These are phyloP conservation scores for Dichomitus squalens DNA, from an alignment of 1,284 basidiomycete genomes.

Conservation along the genomic window DNA sequence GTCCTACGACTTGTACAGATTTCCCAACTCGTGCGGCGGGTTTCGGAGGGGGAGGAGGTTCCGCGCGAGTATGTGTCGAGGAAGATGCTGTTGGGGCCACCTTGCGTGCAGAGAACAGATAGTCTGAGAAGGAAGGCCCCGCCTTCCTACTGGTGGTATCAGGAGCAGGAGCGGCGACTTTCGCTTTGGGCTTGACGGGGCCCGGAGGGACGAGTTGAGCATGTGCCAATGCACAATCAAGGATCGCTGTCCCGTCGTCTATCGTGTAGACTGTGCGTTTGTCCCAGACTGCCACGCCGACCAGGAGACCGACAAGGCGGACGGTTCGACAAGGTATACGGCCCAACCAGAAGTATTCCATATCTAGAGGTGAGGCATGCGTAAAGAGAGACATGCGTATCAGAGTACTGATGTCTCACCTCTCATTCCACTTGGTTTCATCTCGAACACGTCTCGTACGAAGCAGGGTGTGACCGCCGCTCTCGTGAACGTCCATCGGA, in stretches of 20 bases:
- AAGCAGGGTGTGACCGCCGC: slow-evolving; percentile 66
- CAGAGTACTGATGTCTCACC: slow-evolving; percentile 31
- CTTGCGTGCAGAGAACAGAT: slow-evolving; percentile 8
- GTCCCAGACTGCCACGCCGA: slow-evolving; percentile 63
- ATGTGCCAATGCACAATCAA: slow-evolving; percentile 60
- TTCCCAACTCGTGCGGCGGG: slow-evolving; percentile 52
- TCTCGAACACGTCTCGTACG: slow-evolving; percentile 56
- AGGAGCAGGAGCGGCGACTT: neutral
- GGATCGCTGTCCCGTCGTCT: slow-evolving; percentile 71
- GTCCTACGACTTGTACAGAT: slow-evolving; percentile 51
- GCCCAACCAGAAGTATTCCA: slow-evolving; percentile 71
- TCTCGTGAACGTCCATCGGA: slow-evolving; percentile 63
- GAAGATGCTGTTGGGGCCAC: neutral
- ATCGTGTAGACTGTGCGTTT: slow-evolving; percentile 64
- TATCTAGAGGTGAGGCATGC: slow-evolving; percentile 14
- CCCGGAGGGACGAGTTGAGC: slow-evolving; percentile 15
- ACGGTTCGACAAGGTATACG: slow-evolving; percentile 70
- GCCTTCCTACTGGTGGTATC: neutral
- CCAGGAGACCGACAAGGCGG: slow-evolving; percentile 59
- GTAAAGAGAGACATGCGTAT: neutral
- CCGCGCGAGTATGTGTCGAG: neutral
- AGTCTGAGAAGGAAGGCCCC: slow-evolving; percentile 14
- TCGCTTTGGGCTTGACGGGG: slow-evolving; percentile 9
- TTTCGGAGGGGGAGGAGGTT: slow-evolving; percentile 29
- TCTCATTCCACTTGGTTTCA: slow-evolving; percentile 47